Base-by-base conservation (phyloP, 2,329 filamentous ascomycete species). In the Botryotinia calthae region DNA sequence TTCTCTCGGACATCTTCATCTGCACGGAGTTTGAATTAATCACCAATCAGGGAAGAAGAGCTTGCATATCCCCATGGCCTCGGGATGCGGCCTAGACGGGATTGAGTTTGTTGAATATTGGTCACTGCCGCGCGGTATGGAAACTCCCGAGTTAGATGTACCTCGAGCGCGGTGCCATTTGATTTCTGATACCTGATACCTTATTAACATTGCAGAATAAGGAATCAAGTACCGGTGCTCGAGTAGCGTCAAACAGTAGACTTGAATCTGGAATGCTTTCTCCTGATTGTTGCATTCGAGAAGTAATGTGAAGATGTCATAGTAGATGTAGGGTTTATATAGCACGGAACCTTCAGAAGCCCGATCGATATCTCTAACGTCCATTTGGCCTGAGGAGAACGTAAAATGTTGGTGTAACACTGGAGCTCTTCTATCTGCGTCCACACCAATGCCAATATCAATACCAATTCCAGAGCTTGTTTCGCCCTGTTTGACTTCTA, bases 1-100 rank as follows among this genome's bases (percentile, higher is more conserved):
- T 56, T 67, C 25, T 48, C 28, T 31, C 46, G 64, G 46, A 66
- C 28, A 54, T 40, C 64, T 56, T 67, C 65, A 54, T 67, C 48
- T 42, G 65, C 48, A 56, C 34, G n/a, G 34, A 48, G 34, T 31
- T 56, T n/a, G 65, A 56, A 34, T 28, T 25, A 18, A 25, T 8
- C 16, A 12, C 65, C 65, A 67, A 56, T 67, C 48, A 67, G 40
- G 18, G 48, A 40, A 25, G 31, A 10, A n/a, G 28, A 25, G 25
- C 18, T n/a, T 56, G 64, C 48, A 28, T 42, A 14, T 31, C 48
- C 28, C 48, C 34, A 67, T 8, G 34, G 37, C 18, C 64, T 67
- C 34, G 48, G 48, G 48, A 67, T 67, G 64, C 34, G 64, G 28
- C 64, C 64, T 67, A 16, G 25, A 67, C 25, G 48, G 46, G 34